phyloP scores from a whole-genome alignment of 306 rosid genomes.

The Sophora flavescens region DNA sequence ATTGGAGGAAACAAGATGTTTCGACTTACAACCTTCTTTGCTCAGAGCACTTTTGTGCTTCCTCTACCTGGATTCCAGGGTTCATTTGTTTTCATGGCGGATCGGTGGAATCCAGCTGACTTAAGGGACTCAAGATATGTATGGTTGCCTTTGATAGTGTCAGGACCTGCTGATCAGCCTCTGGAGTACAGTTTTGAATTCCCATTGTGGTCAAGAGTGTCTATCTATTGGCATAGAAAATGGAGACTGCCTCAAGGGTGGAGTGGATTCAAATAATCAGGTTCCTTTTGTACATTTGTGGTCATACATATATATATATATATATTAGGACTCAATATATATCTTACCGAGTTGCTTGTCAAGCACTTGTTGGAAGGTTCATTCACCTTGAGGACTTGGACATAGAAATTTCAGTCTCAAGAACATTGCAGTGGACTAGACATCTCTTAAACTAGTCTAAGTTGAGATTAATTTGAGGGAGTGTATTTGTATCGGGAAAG shows the following conservation, averaged over 20 bases:
- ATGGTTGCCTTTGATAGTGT: constrained; percentile 93
- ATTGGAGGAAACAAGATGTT: constrained; percentile 83
- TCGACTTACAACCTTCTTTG: constrained; percentile 77
- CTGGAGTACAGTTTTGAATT: constrained; percentile 85
- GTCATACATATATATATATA: constrained; percentile 43
- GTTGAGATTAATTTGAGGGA: constrained; percentile 52
- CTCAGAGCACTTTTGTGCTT: constrained; percentile 92
- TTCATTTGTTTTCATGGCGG: constrained; percentile 84
- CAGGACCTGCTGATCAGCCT: constrained; percentile 88
- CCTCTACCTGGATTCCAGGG: constrained; percentile 76
- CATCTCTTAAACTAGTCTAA: constrained; percentile 41
- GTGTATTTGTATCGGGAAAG: constrained; percentile 31
- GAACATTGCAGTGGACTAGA: constrained; percentile 34
- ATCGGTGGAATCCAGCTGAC: constrained; percentile 95
- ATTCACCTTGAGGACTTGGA: constrained; percentile 27
- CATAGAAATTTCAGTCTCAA: constrained; percentile 39
- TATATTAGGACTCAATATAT: constrained; percentile 49
- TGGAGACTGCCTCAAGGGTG: constrained; percentile 86
- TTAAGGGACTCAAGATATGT: constrained; percentile 89
- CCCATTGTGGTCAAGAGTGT: constrained; percentile 96
- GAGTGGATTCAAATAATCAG: constrained; percentile 55
- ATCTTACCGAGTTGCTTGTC: constrained; percentile 48
- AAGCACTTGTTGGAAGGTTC: constrained; percentile 47
- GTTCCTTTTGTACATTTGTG: constrained; percentile 45
- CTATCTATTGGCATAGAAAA: constrained; percentile 95